Evolutionary conservation across 805 yeast genomes (phyloP).

Genomic region (Millerozyma miso): DNA sequence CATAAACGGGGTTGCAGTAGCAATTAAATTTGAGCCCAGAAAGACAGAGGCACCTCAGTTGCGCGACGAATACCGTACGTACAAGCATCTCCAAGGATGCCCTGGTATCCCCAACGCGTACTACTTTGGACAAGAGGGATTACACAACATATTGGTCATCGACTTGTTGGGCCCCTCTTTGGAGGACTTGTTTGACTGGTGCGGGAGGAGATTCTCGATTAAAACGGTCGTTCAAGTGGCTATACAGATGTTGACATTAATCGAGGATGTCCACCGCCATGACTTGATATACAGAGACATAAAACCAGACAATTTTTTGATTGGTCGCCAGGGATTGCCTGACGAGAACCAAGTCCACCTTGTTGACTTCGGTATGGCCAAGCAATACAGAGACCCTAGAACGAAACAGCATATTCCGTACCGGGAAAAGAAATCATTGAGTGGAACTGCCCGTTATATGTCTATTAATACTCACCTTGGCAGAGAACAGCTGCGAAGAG

Average conservation of each 20-base stretch:
- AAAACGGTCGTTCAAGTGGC: slow-evolving; percentile 74
- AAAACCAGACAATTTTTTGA: slow-evolving; percentile 77
- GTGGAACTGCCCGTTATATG: slow-evolving; percentile 87
- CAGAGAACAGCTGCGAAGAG: slow-evolving; percentile 78
- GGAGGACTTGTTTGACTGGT: slow-evolving; percentile 85
- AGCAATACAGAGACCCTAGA: slow-evolving; percentile 75
- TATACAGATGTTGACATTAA: slow-evolving; percentile 70
- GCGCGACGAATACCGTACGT: slow-evolving; percentile 76
- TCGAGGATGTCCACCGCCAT: slow-evolving; percentile 71
- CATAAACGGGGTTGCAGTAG: slow-evolving; percentile 60
- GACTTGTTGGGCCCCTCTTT: slow-evolving; percentile 77
- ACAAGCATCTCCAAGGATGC: slow-evolving; percentile 63
- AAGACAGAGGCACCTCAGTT: slow-evolving; percentile 81
- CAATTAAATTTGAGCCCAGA: slow-evolving; percentile 77
- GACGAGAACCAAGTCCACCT: slow-evolving; percentile 67
- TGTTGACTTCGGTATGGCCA: slow-evolving; percentile 86
- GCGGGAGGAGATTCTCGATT: slow-evolving; percentile 68
- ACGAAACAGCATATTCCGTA: slow-evolving; percentile 80
- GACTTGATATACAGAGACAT: slow-evolving; percentile 77
- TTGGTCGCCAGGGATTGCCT: slow-evolving; percentile 56
- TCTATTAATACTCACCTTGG: slow-evolving; percentile 86
- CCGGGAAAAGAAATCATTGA: slow-evolving; percentile 71
- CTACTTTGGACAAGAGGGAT: slow-evolving; percentile 82
- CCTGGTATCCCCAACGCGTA: slow-evolving; percentile 80
- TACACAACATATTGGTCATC: slow-evolving; percentile 71